Percentiles rank a stretch among this genome's conserved stretches.
phyloP scores from a whole-genome alignment of 2,329 filamentous ascomycete genomes.

The Alternaria incomplexa region DNA sequence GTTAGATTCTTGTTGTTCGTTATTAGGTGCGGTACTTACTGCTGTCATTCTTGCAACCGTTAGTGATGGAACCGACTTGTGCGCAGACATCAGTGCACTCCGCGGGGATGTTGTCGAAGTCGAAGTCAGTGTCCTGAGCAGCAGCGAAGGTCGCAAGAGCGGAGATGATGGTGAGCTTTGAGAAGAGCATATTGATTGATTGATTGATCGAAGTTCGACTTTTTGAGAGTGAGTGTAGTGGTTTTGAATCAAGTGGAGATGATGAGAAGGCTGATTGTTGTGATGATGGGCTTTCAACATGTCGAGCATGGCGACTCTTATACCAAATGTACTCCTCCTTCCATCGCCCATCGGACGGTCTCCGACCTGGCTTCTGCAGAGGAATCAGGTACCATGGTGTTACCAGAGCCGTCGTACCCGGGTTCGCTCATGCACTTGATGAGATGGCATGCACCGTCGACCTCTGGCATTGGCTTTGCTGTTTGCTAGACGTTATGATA shows the following conservation, averaged over 20 bases:
- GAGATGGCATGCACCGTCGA: not conserved
- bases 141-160: slow-evolving; percentile 25
- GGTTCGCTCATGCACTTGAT: not conserved
- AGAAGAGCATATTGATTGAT: slow-evolving; percentile 27
- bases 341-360: not conserved
- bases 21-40: slow-evolving; percentile 7
- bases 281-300: not conserved
- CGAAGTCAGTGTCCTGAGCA: slow-evolving; percentile 31
- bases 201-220: not conserved
- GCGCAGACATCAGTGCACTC: slow-evolving; percentile 39
- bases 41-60: slow-evolving; percentile 31
- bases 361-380: not conserved
- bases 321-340: not conserved
- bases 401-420: not conserved
- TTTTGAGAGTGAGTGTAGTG: not conserved
- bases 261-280: not conserved
- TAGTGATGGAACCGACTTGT: slow-evolving; percentile 28
- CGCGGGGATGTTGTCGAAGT: slow-evolving; percentile 36
- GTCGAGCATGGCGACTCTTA: not conserved
- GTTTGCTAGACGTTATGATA: not conserved
- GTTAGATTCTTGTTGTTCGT: not conserved
- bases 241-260: not conserved
- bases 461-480: not conserved
- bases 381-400: not conserved
- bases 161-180: slow-evolving; percentile 33